Evolutionary conservation across 2,329 filamentous ascomycete species (phyloP).

Genomic region (Ophiostoma triangulosporum): DNA sequence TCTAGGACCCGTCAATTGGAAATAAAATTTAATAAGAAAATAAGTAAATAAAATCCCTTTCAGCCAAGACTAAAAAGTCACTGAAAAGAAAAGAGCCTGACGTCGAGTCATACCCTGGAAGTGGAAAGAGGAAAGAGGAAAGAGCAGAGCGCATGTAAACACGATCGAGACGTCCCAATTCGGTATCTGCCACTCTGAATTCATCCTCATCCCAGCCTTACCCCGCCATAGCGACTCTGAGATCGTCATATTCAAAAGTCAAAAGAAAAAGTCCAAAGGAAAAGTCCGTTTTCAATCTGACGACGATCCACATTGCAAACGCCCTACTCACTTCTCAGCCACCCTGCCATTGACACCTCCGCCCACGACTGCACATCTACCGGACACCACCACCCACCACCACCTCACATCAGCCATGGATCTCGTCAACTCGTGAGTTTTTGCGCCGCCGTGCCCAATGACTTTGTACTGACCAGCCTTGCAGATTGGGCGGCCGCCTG

Average conservation of each 20-base stretch:
- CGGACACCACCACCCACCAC: neutral
- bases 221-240: slow-evolving; percentile 6
- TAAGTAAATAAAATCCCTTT: neutral
- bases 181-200: neutral
- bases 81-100: neutral
- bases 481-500: slow-evolving; percentile 78
- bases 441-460: neutral
- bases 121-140: neutral
- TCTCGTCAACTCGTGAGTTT: slow-evolving; percentile 39
- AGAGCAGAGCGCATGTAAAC: neutral
- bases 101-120: slow-evolving; percentile 3
- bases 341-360: slow-evolving; percentile 1
- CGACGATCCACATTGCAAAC: neutral
- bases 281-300: neutral
- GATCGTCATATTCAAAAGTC: neutral
- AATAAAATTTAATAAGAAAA: neutral
- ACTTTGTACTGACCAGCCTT: neutral
- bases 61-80: slow-evolving; percentile 3
- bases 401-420: slow-evolving; percentile 26
- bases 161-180: too few species aligned
- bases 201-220: neutral
- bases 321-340: neutral
- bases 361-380: neutral
- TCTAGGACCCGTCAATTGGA: slow-evolving; percentile 12
- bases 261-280: neutral